A percentile compares a stretch with the other conserved stretches of the same genome.
These are phyloP conservation scores for Diphasiastrum complanatum DNA, from an alignment of 83 land plant species.

Conservation along the genomic window DNA sequence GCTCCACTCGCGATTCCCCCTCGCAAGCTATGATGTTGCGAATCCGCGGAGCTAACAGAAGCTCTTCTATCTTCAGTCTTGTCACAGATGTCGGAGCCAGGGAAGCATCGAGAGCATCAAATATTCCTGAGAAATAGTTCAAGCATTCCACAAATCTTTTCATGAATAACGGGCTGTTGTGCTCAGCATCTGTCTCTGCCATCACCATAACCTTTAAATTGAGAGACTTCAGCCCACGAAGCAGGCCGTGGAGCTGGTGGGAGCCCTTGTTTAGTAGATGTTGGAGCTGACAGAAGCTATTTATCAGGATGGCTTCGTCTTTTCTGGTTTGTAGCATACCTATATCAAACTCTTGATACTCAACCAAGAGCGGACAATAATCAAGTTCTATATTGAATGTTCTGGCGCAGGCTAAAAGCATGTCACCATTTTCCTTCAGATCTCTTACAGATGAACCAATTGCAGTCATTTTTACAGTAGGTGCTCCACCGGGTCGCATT, in stretches of 20 bases:
- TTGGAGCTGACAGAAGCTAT: slow-evolving; percentile 12
- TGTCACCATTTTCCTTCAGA: not conserved
- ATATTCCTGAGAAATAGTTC: slow-evolving; percentile 7
- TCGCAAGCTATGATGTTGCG: too few species aligned
- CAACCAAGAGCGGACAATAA: not conserved
- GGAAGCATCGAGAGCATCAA: too few species aligned
- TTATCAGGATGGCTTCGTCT: slow-evolving; percentile 6
- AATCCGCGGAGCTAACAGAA: too few species aligned
- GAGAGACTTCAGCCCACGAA: not conserved
- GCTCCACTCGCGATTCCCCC: too few species aligned
- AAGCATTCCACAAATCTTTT: slow-evolving; percentile 1
- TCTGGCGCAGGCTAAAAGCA: slow-evolving; percentile 4
- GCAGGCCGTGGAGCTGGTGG: not conserved
- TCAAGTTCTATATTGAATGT: not conserved
- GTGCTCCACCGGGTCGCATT: not conserved
- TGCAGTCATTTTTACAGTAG: not conserved
- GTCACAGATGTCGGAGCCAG: too few species aligned
- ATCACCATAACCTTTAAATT: slow-evolving; percentile 5
- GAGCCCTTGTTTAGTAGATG: not conserved
- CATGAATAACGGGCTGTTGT: slow-evolving; percentile 6
- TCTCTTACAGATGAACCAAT: not conserved
- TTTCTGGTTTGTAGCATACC: slow-evolving; percentile 3
- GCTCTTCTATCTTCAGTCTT: too few species aligned
- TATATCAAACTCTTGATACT: not conserved
- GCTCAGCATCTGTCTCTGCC: slow-evolving; percentile 11